These are phyloP conservation scores for Amoebophrya sp. DNA, from an alignment of 169 alveolate species.

Conservation along the genomic window DNA sequence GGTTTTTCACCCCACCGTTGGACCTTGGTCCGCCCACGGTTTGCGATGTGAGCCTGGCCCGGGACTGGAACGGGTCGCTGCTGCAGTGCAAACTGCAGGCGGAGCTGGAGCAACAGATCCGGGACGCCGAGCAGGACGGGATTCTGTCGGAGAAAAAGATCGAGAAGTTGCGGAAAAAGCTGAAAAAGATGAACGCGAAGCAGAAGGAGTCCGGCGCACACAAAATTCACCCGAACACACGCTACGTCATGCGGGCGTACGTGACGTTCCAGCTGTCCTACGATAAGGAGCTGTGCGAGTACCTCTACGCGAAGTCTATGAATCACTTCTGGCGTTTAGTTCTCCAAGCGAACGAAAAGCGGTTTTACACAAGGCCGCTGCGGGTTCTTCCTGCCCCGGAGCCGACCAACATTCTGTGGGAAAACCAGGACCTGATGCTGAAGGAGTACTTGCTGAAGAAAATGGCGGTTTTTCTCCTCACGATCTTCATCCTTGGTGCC, in stretches of 20 bases:
- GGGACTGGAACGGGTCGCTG: not conserved
- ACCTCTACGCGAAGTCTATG: not conserved
- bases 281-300: not conserved
- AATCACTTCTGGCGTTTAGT: not conserved
- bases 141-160: not conserved
- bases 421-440: not conserved
- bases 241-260: not conserved
- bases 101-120: not conserved
- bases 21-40: slow-evolving; percentile 4
- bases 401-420: slow-evolving; percentile 20
- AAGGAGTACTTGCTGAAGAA: not conserved
- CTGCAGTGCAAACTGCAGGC: not conserved
- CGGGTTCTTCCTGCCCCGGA: not conserved
- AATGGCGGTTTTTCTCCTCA: not conserved
- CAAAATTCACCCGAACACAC: not conserved
- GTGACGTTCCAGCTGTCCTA: not conserved
- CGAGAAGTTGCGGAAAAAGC: not conserved
- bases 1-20: not conserved
- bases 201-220: too few relatives aligned
- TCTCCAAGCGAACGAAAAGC: not conserved
- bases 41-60: not conserved
- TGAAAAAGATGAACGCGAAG: too few relatives aligned
- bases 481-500: not conserved
- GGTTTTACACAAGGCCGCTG: not conserved
- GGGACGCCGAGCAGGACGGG: not conserved